Conservation (phyloP, 805 yeast genomes). For the Candida odintsovae region DNA sequence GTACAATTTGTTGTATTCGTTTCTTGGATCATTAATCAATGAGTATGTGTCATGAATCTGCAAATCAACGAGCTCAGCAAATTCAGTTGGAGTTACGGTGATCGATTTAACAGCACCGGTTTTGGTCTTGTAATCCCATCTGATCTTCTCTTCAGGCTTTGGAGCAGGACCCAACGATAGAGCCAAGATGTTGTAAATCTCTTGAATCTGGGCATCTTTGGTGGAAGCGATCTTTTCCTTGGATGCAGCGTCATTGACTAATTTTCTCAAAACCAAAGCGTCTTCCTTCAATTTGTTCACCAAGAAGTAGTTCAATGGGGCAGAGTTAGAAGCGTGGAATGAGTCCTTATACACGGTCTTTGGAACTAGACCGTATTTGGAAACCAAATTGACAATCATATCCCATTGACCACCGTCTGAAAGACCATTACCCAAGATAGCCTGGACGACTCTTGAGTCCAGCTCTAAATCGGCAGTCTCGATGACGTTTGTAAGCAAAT, state of each 20-base stretch:
- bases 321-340: slow-evolving; percentile 41
- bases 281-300: slow-evolving; percentile 68
- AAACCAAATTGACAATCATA: slow-evolving; percentile 68
- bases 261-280: slow-evolving; percentile 57
- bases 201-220: slow-evolving; percentile 46
- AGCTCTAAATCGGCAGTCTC: slow-evolving; percentile 60
- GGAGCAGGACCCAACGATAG: slow-evolving; percentile 75
- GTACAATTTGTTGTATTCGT: slow-evolving; percentile 53
- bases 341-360: slow-evolving; percentile 64
- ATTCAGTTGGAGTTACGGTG: slow-evolving; percentile 57
- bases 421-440: slow-evolving; percentile 57
- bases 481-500: slow-evolving; percentile 64
- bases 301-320: slow-evolving; percentile 54
- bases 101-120: slow-evolving; percentile 42
- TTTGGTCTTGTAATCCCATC: slow-evolving; percentile 73
- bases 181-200: slow-evolving; percentile 56
- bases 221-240: slow-evolving; percentile 28
- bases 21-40: slow-evolving; percentile 75
- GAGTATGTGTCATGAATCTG: slow-evolving; percentile 53
- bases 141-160: slow-evolving; percentile 54
- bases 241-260: slow-evolving; percentile 35
- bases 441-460: slow-evolving; percentile 65
- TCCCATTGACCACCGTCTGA: slow-evolving; percentile 86
- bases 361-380: slow-evolving; percentile 81
- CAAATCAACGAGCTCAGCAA: slow-evolving; percentile 49